Evolutionary conservation across 352 stramenopile species (phyloP).

Genomic region (Globisporangium takayamanum): DNA sequence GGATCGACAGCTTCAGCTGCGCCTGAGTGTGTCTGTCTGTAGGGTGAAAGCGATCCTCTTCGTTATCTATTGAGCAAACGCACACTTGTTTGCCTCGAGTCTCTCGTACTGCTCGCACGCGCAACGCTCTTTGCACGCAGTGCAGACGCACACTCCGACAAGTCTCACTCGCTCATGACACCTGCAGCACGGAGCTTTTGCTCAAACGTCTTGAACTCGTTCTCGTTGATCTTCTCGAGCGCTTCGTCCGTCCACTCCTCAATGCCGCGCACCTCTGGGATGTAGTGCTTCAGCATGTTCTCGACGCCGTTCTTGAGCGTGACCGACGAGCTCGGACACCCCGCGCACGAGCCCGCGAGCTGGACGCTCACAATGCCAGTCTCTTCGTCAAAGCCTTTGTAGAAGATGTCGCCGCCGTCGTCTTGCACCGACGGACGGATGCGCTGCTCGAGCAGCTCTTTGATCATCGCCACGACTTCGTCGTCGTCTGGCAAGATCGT

Average conservation of each 20-base stretch:
- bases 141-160: not conserved
- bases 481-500: conserved; percentile 96
- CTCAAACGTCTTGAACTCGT: conserved; percentile 81
- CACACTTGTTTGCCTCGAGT: not conserved
- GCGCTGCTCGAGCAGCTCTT: conserved; percentile 97
- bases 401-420: conserved; percentile 99
- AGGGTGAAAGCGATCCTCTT: no score
- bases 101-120: not conserved
- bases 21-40: no score
- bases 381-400: conserved; percentile 93
- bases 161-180: conserved; percentile 63
- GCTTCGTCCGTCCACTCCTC: conserved; percentile 77
- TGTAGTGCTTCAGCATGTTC: conserved; percentile 99
- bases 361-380: conserved; percentile 89
- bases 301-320: conserved; percentile 99
- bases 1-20: no score
- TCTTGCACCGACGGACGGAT: conserved; percentile 99
- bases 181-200: conserved; percentile 74
- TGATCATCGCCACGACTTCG: conserved; percentile 99
- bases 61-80: no score
- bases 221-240: conserved; percentile 68
- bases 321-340: conserved; percentile 95
- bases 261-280: conserved; percentile 94
- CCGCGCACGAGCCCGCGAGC: conserved; percentile 94
- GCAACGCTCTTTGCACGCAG: not conserved